Conservation (phyloP, 192 early-diverging fungal genomes). For the Bifiguratus adelaidae region DNA sequence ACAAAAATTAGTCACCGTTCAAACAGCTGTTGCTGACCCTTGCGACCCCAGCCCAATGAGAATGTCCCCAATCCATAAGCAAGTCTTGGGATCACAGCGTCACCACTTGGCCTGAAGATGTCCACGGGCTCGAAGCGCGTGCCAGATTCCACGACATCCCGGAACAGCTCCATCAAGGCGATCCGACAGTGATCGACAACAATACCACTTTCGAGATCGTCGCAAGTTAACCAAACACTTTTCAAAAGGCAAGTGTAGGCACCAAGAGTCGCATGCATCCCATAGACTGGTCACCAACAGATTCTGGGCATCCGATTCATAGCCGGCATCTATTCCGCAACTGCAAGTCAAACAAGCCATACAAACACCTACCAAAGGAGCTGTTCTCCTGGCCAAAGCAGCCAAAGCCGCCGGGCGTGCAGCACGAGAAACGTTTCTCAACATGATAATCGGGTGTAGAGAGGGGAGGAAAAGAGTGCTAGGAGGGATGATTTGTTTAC, state of each 20-base stretch:
- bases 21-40: too few species aligned
- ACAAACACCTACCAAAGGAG: conserved; percentile 26
- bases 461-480: conserved; percentile 3
- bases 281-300: neutral
- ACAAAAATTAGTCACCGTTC: too few species aligned
- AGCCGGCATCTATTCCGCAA: neutral
- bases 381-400: conserved; percentile 33
- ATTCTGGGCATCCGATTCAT: neutral
- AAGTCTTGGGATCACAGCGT: neutral
- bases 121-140: neutral
- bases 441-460: conserved; percentile 25
- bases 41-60: too few species aligned
- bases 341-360: neutral
- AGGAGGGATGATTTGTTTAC: neutral
- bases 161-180: too few species aligned
- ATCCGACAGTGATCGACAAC: too few species aligned
- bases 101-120: neutral
- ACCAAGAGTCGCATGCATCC: neutral
- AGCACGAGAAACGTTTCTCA: conserved; percentile 39
- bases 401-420: conserved; percentile 33
- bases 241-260: neutral
- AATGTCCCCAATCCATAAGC: too few species aligned
- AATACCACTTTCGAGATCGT: neutral
- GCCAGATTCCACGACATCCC: neutral
- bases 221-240: neutral